A percentile compares a stretch with the other conserved stretches of the same genome.
Evolutionary conservation across 495 filamentous ascomycete genomes (phyloP).

Genomic region (Neurospora sp.): DNA sequence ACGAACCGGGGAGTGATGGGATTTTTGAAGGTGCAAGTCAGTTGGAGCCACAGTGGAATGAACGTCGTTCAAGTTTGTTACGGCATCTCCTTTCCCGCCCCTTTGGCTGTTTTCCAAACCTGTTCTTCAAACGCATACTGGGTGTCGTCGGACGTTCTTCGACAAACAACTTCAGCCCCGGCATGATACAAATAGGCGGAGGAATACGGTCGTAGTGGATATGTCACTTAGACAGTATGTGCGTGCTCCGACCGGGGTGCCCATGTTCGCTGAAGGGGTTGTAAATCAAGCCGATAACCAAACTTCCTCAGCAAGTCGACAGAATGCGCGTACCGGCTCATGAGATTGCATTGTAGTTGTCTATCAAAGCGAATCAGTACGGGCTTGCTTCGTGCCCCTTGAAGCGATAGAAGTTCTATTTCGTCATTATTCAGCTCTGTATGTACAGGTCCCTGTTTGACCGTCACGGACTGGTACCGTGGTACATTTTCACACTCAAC

Average conservation of each 20-base stretch:
- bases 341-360: neutral
- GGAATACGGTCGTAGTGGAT: neutral
- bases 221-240: neutral
- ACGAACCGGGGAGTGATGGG: neutral
- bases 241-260: neutral
- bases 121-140: neutral
- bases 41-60: neutral
- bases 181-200: neutral
- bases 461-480: neutral
- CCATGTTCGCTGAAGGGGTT: neutral
- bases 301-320: neutral
- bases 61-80: neutral
- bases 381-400: neutral
- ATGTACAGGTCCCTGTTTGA: neutral
- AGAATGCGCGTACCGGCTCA: neutral
- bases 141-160: neutral
- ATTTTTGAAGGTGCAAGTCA: neutral
- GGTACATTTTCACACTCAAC: neutral
- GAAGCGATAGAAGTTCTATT: neutral
- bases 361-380: neutral
- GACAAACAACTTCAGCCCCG: neutral
- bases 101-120: neutral
- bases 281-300: neutral
- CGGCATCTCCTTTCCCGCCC: neutral
- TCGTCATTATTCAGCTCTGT: neutral